These are phyloP conservation scores for Tetradesmus obliquus DNA, from an alignment of 139 green algal genomes.

Conservation along the genomic window DNA sequence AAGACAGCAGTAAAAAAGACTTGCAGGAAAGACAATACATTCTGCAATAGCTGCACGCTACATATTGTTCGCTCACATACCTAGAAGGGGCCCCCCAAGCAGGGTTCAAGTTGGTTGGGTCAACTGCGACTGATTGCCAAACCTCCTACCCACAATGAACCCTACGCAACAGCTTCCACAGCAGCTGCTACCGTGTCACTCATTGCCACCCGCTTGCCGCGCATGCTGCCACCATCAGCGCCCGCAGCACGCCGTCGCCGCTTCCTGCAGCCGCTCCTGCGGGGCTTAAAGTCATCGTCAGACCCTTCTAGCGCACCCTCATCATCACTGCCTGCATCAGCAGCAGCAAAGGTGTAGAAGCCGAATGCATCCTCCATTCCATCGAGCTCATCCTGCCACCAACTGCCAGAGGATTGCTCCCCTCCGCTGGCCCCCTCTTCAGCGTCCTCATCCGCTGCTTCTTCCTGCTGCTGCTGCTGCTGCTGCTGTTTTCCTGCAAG, in stretches of 20 bases:
- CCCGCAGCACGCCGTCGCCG: neutral
- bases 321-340: neutral
- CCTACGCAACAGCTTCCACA: neutral
- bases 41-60: too few relatives aligned
- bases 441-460: neutral
- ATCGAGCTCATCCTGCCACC: neutral
- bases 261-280: neutral
- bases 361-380: neutral
- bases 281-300: neutral
- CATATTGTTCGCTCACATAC: too few relatives aligned
- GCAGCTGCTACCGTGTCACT: neutral
- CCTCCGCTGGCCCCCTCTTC: neutral
- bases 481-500: neutral
- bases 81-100: too few relatives aligned
- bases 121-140: neutral
- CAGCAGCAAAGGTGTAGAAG: constrained; percentile 12
- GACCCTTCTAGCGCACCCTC: neutral
- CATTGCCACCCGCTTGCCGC: neutral
- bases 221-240: neutral
- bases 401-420: constrained; percentile 31
- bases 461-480: neutral
- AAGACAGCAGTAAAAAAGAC: too few relatives aligned
- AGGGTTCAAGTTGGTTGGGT: too few relatives aligned
- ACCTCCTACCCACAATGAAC: too few relatives aligned
- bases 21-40: too few relatives aligned